phyloP scores from a whole-genome alignment of 169 alveolate genomes.

The Plasmodium gaboni region DNA sequence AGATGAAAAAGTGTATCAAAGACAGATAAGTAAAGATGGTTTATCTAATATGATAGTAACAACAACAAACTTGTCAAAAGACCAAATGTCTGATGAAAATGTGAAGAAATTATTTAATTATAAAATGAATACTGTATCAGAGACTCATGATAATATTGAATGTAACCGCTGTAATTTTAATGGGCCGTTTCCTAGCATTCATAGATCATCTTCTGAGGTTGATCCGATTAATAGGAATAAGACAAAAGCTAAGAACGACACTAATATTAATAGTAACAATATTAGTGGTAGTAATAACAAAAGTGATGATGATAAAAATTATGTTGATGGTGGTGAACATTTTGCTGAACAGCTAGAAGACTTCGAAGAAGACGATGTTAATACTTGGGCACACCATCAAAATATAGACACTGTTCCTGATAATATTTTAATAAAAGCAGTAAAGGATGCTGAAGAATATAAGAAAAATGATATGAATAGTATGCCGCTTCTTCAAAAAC shows the following conservation, averaged over 20 bases:
- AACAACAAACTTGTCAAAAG: conserved; percentile 79
- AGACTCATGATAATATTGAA: conserved; percentile 87
- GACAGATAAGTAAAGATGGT: conserved; percentile 88
- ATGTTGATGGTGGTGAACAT: conserved; percentile 37
- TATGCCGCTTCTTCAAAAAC: conserved; percentile 67
- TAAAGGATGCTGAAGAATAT: conserved; percentile 51
- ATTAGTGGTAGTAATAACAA: too few relatives aligned
- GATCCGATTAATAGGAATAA: too few relatives aligned
- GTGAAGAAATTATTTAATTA: conserved; percentile 86
- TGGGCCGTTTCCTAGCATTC: too few relatives aligned
- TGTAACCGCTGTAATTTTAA: conserved; percentile 81
- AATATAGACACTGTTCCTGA: conserved; percentile 84
- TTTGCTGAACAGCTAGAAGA: conserved; percentile 73
- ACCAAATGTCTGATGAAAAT: conserved; percentile 85
- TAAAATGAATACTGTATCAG: conserved; percentile 84
- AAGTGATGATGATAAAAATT: not conserved
- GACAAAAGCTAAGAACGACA: too few relatives aligned
- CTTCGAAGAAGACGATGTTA: conserved; percentile 79
- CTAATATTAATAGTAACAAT: too few relatives aligned
- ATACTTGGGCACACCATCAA: conserved; percentile 87
- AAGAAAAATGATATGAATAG: conserved; percentile 34
- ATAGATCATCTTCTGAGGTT: too few relatives aligned
- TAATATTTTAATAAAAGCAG: conserved; percentile 76
- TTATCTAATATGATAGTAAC: conserved; percentile 91
- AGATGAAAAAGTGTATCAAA: conserved; percentile 96